A percentile compares a stretch with the other conserved stretches of the same genome.
These are phyloP conservation scores for Boletus vinaceobasis DNA, from an alignment of 768 basidiomycete species.

Conservation along the genomic window DNA sequence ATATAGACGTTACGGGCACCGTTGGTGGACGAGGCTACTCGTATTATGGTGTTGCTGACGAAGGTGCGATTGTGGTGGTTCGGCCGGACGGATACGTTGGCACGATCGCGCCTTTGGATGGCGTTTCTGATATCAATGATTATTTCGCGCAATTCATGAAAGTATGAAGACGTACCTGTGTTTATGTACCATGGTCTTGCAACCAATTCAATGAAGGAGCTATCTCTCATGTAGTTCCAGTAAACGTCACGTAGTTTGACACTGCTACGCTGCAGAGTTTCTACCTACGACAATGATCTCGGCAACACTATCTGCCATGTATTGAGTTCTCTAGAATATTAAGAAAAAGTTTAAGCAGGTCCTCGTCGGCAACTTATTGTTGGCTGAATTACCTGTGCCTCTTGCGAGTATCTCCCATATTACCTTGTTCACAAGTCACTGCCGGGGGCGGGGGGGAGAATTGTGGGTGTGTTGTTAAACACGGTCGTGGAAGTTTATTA, in stretches of 20 bases:
- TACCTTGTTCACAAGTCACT: too few relatives aligned
- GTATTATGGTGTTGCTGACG: conserved; percentile 43
- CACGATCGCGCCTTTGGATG: conserved; percentile 46
- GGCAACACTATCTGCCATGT: too few relatives aligned
- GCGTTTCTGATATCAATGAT: conserved; percentile 32
- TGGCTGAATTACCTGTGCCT: too few relatives aligned
- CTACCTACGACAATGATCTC: background rate
- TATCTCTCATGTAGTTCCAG: background rate
- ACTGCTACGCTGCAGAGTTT: background rate
- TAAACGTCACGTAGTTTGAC: background rate
- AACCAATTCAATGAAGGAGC: too few relatives aligned
- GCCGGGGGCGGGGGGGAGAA: too few relatives aligned
- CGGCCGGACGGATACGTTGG: conserved; percentile 56
- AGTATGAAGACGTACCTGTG: background rate
- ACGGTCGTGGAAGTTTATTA: too few relatives aligned
- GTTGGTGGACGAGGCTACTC: conserved; percentile 55
- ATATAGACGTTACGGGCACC: conserved; percentile 40
- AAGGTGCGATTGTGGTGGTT: conserved; percentile 30
- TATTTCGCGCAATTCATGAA: conserved; percentile 50
- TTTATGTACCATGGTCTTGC: background rate
- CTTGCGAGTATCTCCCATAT: too few relatives aligned
- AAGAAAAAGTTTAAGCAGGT: background rate
- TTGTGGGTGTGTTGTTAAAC: too few relatives aligned
- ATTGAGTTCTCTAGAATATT: background rate
- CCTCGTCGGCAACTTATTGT: too few relatives aligned